A percentile compares a stretch with the other conserved stretches of the same genome.
Evolutionary conservation across 805 yeast genomes (phyloP).

Genomic region (Candida nitratophila): DNA sequence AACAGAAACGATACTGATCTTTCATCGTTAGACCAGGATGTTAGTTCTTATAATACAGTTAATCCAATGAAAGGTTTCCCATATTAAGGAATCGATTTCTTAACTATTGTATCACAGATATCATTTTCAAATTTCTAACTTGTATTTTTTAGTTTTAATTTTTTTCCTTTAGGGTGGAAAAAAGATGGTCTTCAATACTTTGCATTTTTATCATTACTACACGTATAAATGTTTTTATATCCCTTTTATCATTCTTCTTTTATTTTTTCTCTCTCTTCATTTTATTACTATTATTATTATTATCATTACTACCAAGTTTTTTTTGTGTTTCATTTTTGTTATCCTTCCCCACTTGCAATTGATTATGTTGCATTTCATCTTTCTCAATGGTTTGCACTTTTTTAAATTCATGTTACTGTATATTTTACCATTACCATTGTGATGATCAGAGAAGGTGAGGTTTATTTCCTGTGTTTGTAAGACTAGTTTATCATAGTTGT

Average conservation of each 20-base stretch:
- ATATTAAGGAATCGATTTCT: neutral
- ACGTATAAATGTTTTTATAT: neutral
- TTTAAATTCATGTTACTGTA: neutral
- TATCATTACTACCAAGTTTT: neutral
- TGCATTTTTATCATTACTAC: neutral
- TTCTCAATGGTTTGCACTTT: neutral
- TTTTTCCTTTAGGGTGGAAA: neutral
- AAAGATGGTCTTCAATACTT: too few relatives aligned
- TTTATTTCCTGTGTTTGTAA: neutral
- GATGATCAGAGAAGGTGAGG: neutral
- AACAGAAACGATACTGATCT: neutral
- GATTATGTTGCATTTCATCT: neutral
- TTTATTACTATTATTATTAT: too few relatives aligned
- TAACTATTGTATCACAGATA: neutral
- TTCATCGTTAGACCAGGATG: neutral
- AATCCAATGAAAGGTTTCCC: slow-evolving; percentile 8
- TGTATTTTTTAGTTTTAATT: neutral
- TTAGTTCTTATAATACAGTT: neutral
- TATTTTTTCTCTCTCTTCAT: neutral
- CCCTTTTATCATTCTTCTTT: neutral
- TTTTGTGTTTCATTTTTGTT: neutral
- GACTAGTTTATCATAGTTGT: slow-evolving; percentile 1
- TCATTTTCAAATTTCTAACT: neutral
- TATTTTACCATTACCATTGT: neutral
- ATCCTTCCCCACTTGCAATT: too few relatives aligned